These are phyloP conservation scores for Verticillium dahliae DNA, from an alignment of 2,329 filamentous ascomycete species.

Conservation along the genomic window DNA sequence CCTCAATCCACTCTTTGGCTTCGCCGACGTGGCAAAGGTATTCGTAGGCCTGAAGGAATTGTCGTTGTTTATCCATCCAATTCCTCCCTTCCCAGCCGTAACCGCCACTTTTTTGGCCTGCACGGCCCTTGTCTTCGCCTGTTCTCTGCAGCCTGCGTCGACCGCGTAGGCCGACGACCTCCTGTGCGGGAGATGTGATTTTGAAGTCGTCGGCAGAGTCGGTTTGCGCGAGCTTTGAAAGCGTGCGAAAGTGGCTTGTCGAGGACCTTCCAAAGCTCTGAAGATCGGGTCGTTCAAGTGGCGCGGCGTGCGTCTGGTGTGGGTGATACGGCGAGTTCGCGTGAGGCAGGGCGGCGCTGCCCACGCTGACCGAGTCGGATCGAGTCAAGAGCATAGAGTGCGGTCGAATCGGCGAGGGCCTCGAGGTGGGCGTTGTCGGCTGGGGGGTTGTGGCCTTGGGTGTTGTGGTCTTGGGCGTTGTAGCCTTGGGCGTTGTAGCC, in stretches of 20 bases:
- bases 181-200: constrained; percentile 70
- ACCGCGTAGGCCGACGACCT: constrained; percentile 82
- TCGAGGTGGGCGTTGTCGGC: constrained; percentile 14
- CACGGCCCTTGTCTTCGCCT: constrained; percentile 37
- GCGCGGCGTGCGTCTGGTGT: constrained; percentile 32
- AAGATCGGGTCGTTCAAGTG: constrained; percentile 64
- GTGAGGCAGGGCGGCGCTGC: constrained; percentile 22
- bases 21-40: constrained; percentile 98
- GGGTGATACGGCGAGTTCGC: constrained; percentile 24
- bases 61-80: constrained; percentile 98
- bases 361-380: constrained; percentile 43
- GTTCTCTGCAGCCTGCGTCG: constrained; percentile 74
- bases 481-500: neutral
- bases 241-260: constrained; percentile 79
- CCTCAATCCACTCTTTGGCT: constrained; percentile 97
- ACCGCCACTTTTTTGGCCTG: constrained; percentile 37
- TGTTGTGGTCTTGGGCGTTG: neutral
- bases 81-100: constrained; percentile 77
- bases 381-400: constrained; percentile 56
- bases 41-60: constrained; percentile 94
- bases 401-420: constrained; percentile 40
- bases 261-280: constrained; percentile 80
- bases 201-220: constrained; percentile 73
- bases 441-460: neutral
- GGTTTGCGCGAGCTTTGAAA: constrained; percentile 76